Conservation (phyloP, 352 stramenopile genomes). For the Globisporangium uncinulatum region DNA sequence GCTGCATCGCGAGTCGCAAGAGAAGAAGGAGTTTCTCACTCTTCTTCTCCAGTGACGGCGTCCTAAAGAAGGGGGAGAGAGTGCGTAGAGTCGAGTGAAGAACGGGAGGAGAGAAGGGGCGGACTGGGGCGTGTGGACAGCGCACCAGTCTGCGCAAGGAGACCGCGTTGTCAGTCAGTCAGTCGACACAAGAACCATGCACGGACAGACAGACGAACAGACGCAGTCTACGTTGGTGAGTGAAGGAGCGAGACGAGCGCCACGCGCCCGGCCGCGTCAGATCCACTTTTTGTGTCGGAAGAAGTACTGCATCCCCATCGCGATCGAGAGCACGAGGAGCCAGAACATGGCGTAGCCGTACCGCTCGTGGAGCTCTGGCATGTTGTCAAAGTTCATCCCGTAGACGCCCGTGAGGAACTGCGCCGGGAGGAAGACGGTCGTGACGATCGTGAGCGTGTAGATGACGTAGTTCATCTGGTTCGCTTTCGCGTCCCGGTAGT, state of each 20-base stretch:
- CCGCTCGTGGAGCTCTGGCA: constrained; percentile 77
- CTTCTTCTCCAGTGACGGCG: constrained; percentile 17
- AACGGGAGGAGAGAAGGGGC: not conserved
- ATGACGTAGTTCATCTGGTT: constrained; percentile 90
- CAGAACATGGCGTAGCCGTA: constrained; percentile 85
- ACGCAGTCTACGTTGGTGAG: not conserved
- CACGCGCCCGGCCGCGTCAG: constrained; percentile 15
- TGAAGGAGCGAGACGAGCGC: not conserved
- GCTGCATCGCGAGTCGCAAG: constrained; percentile 55
- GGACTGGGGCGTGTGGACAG: too few relatives aligned
- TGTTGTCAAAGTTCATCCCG: constrained; percentile 90
- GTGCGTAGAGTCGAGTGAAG: not conserved
- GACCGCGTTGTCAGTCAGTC: not conserved
- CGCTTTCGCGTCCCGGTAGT: constrained; percentile 77
- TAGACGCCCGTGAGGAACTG: constrained; percentile 89
- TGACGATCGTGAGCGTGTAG: constrained; percentile 88
- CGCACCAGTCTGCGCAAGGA: too few relatives aligned
- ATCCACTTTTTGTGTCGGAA: constrained; percentile 86
- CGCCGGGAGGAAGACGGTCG: constrained; percentile 80
- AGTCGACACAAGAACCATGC: not conserved
- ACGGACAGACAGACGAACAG: not conserved
- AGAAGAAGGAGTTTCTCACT: constrained; percentile 41
- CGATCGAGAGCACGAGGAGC: constrained; percentile 67
- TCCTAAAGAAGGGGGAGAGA: not conserved
- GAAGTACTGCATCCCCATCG: constrained; percentile 63